These are phyloP conservation scores for Phytophthora pisi DNA, from an alignment of 352 stramenopile genomes.

Conservation along the genomic window DNA sequence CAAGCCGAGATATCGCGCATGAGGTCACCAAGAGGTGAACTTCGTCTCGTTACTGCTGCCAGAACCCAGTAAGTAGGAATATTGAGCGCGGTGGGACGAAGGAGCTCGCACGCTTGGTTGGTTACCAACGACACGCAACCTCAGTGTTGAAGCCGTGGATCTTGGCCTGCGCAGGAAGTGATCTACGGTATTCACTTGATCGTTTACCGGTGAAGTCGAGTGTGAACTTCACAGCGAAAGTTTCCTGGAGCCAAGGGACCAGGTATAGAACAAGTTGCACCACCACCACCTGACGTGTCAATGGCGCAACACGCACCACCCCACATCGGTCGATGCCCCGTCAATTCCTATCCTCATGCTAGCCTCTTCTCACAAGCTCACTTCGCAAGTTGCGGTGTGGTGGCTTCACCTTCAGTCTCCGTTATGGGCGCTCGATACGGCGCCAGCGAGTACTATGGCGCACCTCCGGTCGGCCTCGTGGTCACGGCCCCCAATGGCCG, in stretches of 20 bases:
- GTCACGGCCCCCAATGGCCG: conserved; percentile 36
- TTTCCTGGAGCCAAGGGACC: conserved; percentile 4
- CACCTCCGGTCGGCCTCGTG: conserved; percentile 30
- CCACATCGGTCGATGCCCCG: conserved; percentile 7
- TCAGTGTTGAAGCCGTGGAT: not conserved
- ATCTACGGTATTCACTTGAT: too few relatives aligned
- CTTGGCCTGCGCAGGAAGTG: too few relatives aligned
- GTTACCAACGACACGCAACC: not conserved
- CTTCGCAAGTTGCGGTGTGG: conserved; percentile 23
- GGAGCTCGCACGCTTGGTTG: not conserved
- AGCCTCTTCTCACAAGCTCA: conserved; percentile 7
- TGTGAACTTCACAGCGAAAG: conserved; percentile 4
- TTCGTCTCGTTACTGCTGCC: conserved; percentile 12
- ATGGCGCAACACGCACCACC: conserved; percentile 16
- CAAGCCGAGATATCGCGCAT: not conserved
- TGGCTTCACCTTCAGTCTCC: not conserved
- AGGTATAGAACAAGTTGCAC: conserved; percentile 2
- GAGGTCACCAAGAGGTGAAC: conserved; percentile 1
- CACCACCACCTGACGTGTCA: conserved; percentile 13
- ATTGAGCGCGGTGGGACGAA: conserved; percentile 5
- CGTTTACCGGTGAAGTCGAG: conserved; percentile 1
- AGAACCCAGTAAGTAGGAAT: conserved; percentile 1
- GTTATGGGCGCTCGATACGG: conserved; percentile 33
- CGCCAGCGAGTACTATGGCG: conserved; percentile 28
- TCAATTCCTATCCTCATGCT: not conserved